Base-by-base conservation (phyloP, 192 early-diverging fungal species). In the Coemansia sp. region DNA sequence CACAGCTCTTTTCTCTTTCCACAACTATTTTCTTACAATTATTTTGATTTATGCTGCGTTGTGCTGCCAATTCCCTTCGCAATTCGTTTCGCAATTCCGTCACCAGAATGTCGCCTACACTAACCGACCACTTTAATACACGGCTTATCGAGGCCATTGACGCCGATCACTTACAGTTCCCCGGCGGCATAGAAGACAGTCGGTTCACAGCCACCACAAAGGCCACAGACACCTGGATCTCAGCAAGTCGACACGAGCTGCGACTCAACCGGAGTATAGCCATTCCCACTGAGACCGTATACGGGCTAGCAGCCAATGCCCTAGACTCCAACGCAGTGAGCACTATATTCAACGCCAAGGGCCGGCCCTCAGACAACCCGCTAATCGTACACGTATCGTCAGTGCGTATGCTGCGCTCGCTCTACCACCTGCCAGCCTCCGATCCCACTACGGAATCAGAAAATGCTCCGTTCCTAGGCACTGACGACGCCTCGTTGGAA, bases 261-360 rank as follows among this genome's bases (percentile, higher is more conserved):
- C 68, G 73, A 6, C 32, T 62, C 58, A 87, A 87, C 60, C 75
- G 89, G 32, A 86, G 88, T 31, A 88, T 99, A 17, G 95, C 91
- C 4, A 93, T 99, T 38, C 96, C 98, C 3, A 98, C 98, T 5
- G 98, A 99, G 70, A 99, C 98, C 5, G 98, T 99, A 15, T 99
- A 99, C 73, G 98, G 98, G 0, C 84, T 99, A 29, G 98, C 91
- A 8, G 92, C 94, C 62, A 94, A 97, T 63, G 96, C 96, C 5
- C 83, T 94, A 5, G 70, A 80, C 19, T 60, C 85, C 5, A 27
- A 37, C 2, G 92, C 94, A 14, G 93, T 97, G 17, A 50, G 72
- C 29, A 77, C 86, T 44, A 96, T 99, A 62, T 99, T 89, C 72
- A 62, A 57, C 0, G 92, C 91, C 69, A 99, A 99, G 83, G 90